Conservation (phyloP, 2,329 filamentous ascomycete species). For the Aspergillus sp. region DNA sequence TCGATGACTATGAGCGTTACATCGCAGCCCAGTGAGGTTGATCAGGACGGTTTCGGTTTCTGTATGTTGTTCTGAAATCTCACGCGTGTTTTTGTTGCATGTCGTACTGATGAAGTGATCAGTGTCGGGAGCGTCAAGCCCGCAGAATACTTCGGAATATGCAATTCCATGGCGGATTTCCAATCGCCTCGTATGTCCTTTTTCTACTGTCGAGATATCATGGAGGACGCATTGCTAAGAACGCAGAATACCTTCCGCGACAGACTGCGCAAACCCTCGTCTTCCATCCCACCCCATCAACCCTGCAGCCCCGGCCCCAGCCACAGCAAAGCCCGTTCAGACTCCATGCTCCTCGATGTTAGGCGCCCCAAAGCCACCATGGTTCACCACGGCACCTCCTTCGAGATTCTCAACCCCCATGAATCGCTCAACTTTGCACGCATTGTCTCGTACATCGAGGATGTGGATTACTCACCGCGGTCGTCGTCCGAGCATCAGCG, state of each 20-base stretch:
- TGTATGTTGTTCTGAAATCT: constrained; percentile 2
- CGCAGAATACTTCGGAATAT: not conserved
- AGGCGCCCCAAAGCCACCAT: constrained; percentile 21
- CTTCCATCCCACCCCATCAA: constrained; percentile 6
- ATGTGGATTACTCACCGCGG: constrained; percentile 20
- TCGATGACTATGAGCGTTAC: constrained; percentile 22
- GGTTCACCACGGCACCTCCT: constrained; percentile 26
- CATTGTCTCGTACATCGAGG: constrained; percentile 30
- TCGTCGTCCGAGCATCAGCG: constrained; percentile 13
- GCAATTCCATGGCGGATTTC: not conserved
- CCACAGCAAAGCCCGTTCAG: constrained; percentile 15
- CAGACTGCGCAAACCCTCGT: constrained; percentile 16
- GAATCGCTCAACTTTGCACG: constrained; percentile 27
- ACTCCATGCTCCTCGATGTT: constrained; percentile 20
- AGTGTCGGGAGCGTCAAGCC: not conserved
- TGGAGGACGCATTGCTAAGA: not conserved
- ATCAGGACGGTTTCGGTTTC: constrained; percentile 18
- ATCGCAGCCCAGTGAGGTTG: constrained; percentile 22
- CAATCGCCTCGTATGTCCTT: not conserved
- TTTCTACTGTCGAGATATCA: not conserved
- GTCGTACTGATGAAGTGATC: not conserved
- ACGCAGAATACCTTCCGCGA: constrained; percentile 25
- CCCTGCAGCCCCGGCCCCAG: not conserved
- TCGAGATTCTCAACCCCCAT: constrained; percentile 33
- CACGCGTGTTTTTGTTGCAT: too few species aligned